Evolutionary conservation across 768 basidiomycete genomes (phyloP), one percentile per base, ranked within the genome.

Genomic region (Kwoniella shandongensis): DNA sequence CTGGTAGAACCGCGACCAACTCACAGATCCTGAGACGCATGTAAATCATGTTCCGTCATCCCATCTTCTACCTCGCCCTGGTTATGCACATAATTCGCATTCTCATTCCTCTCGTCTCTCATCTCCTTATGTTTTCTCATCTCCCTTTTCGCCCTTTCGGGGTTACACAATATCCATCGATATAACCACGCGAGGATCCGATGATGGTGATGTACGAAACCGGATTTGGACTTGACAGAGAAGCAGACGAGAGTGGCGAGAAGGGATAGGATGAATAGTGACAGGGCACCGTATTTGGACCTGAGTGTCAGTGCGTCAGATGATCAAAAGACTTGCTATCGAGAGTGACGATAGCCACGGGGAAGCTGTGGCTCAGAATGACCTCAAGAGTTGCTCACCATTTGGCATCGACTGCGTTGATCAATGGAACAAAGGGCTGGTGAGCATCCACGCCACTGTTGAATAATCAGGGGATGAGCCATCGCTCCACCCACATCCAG

Each of bases 251-350:
- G 1, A 11, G 53, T 59, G 11, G 57, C 32, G 23, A 52, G 23
- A n/a, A 63, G 1, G 2, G 60, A 57, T 1, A 63, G 41, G 25
- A 52, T 17, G 25, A 52, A 35, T 5, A 71, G 49, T 2, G 45
- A 51, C 12, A 72, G 32, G 0, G 67, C 61, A 20, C 67, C 70
- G 51, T 63, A 63, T 53, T 72, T 72, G 18, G 70, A 61, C 41
- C 69, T 70, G 30, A 15, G 17, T 8, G 20, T 18, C 13, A n/a
- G n/a, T n/a, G n/a, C 7, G 26, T n/a, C n/a, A 17, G 32, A 27
- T 46, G 11, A 36, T 36, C 11, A 8, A 7, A 27, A 23, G 26
- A 40, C 20, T 27, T 17, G 12, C 13, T 6, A 38, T 7, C 11
- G 3, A 26, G 15, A 17, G 25, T 30, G 12, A 18, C 27, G 13